phyloP scores from a whole-genome alignment of 176 grass and related monocot genomes.

The Zea luxurians region DNA sequence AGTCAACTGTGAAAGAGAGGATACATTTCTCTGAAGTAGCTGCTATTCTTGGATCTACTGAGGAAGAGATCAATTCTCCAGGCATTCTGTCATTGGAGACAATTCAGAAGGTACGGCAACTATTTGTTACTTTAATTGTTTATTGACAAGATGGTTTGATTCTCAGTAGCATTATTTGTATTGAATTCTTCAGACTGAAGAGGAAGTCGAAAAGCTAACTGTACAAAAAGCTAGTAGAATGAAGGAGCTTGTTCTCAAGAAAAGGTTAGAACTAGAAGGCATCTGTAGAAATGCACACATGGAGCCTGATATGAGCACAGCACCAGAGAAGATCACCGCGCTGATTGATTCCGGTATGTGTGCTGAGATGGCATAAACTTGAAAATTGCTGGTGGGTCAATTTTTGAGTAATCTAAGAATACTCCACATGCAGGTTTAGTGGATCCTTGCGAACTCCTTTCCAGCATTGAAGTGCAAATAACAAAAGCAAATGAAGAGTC shows the following conservation, averaged over 20 bases:
- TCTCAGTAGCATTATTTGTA: constrained; percentile 19
- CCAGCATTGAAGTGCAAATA: constrained; percentile 82
- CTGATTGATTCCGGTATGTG: constrained; percentile 89
- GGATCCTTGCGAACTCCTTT: constrained; percentile 91
- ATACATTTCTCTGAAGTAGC: constrained; percentile 56
- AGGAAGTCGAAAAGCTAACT: constrained; percentile 78
- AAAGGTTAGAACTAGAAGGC: constrained; percentile 84
- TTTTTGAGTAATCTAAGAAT: constrained; percentile 27
- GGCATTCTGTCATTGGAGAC: constrained; percentile 69
- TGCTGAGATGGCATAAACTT: neutral
- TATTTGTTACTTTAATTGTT: constrained; percentile 12
- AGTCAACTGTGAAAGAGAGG: constrained; percentile 85
- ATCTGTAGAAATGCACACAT: constrained; percentile 82
- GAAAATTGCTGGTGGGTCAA: constrained; percentile 35
- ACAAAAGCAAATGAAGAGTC: constrained; percentile 76
- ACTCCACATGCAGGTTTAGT: constrained; percentile 67
- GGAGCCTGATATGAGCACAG: constrained; percentile 75
- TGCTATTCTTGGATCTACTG: constrained; percentile 53
- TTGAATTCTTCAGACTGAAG: constrained; percentile 60
- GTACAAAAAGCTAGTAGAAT: constrained; percentile 83
- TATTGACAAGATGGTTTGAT: constrained; percentile 18
- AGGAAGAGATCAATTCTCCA: constrained; percentile 64
- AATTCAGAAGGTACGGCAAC: constrained; percentile 64
- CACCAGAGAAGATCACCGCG: constrained; percentile 76
- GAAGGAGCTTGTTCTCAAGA: constrained; percentile 98